A percentile compares a stretch with the other conserved stretches of the same genome.
Conservation (phyloP, 2,329 filamentous ascomycete genomes). For the Aspergillus udagawae region DNA sequence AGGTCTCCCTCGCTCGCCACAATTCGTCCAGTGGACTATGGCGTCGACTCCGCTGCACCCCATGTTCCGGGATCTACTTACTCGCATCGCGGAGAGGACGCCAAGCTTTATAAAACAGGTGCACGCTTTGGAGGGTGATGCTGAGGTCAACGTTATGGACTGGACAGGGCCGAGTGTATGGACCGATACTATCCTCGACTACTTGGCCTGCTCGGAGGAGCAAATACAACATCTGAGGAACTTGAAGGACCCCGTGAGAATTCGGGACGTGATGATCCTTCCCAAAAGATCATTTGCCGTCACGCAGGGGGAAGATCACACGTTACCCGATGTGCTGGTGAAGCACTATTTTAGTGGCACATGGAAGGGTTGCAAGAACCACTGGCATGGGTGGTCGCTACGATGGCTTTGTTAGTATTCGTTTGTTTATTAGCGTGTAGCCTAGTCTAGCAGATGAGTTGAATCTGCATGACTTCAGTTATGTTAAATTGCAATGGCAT, state of each 20-base stretch:
- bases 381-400: neutral
- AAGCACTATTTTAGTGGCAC: slow-evolving; percentile 6
- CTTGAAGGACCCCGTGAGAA: neutral
- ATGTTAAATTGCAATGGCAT: too few relatives aligned
- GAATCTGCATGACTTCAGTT: neutral
- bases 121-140: neutral
- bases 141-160: slow-evolving; percentile 1
- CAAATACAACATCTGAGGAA: neutral
- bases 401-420: neutral
- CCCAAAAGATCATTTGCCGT: slow-evolving; percentile 1
- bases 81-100: neutral
- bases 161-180: slow-evolving; percentile 5
- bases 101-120: neutral
- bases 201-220: neutral
- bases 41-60: neutral
- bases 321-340: neutral
- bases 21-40: slow-evolving; percentile 7
- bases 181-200: slow-evolving; percentile 4
- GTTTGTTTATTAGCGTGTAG: neutral
- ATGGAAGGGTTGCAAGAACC: slow-evolving; percentile 1
- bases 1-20: slow-evolving; percentile 4
- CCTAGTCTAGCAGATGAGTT: neutral
- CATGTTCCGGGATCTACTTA: neutral
- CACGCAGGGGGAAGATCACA: slow-evolving; percentile 4
- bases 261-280: neutral